Evolutionary conservation across 2,329 filamentous ascomycete genomes (phyloP).

Genomic region (Seiridium cupressi): DNA sequence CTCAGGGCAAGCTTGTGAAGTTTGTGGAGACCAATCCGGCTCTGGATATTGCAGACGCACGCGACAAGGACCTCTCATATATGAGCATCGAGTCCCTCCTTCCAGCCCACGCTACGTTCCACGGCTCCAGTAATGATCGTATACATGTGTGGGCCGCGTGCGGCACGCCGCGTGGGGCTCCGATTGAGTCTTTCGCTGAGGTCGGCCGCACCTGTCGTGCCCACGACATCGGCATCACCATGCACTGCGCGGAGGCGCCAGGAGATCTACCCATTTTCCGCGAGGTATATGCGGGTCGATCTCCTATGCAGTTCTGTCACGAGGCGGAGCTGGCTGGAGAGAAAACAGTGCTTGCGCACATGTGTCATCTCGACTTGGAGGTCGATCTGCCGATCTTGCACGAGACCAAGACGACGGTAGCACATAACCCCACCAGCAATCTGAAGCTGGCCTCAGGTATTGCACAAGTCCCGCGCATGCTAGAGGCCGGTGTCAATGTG

Average conservation of each 20-base stretch:
- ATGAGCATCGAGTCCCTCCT: slow-evolving; percentile 33
- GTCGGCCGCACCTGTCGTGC: slow-evolving; percentile 37
- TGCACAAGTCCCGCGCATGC: slow-evolving; percentile 42
- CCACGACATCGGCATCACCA: slow-evolving; percentile 41
- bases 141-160: slow-evolving; percentile 47
- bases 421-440: slow-evolving; percentile 51
- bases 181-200: slow-evolving; percentile 32
- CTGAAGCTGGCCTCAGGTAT: slow-evolving; percentile 51
- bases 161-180: slow-evolving; percentile 43
- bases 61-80: slow-evolving; percentile 32
- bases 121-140: slow-evolving; percentile 34
- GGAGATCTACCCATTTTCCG: slow-evolving; percentile 35
- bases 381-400: slow-evolving; percentile 36
- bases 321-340: slow-evolving; percentile 34
- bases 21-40: slow-evolving; percentile 29
- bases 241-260: slow-evolving; percentile 43
- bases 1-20: slow-evolving; percentile 34
- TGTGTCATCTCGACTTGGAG: slow-evolving; percentile 46
- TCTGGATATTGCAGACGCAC: slow-evolving; percentile 30
- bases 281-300: slow-evolving; percentile 32
- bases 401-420: slow-evolving; percentile 40
- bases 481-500: slow-evolving; percentile 41
- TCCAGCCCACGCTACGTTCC: slow-evolving; percentile 24
- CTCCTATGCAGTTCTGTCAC: slow-evolving; percentile 42
- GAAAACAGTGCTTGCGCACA: slow-evolving; percentile 47